Evolutionary conservation across 78 protist species (phyloP).

Genomic region (Speleostelium caveatum): DNA sequence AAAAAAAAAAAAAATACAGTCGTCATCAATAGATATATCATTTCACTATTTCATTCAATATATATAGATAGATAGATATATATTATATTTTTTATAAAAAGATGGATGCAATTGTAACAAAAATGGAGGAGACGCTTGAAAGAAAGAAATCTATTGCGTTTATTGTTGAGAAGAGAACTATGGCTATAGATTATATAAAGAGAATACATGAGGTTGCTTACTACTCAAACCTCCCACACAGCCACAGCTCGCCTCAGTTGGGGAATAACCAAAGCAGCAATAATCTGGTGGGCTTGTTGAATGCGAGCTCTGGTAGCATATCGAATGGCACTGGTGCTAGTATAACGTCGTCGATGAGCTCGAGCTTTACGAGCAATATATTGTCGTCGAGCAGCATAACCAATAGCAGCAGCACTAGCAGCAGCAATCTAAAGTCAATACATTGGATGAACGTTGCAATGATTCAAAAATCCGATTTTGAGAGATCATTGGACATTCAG

Average conservation of each 20-base stretch:
- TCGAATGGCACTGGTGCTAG: not conserved
- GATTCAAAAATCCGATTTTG: constrained; percentile 54
- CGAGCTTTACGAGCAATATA: not conserved
- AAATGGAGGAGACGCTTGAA: constrained; percentile 75
- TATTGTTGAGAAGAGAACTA: constrained; percentile 73
- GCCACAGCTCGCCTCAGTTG: not conserved
- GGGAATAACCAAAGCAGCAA: not conserved
- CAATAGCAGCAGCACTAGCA: not conserved
- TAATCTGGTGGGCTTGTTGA: not conserved
- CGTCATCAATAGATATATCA: not conserved
- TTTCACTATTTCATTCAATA: no score
- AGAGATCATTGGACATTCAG: constrained; percentile 47
- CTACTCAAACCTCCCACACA: constrained; percentile 3
- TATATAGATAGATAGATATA: not conserved
- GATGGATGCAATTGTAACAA: constrained; percentile 77
- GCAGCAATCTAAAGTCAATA: not conserved
- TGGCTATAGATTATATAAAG: constrained; percentile 62
- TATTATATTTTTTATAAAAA: not conserved
- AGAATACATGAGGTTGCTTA: constrained; percentile 77
- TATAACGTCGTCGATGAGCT: not conserved
- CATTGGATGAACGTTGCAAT: constrained; percentile 77
- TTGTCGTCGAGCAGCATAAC: not conserved
- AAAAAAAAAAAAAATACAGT: not conserved
- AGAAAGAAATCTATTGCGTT: constrained; percentile 62
- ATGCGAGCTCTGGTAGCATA: not conserved